Conservation (phyloP, 306 rosid species). For the Cucumis sativus region Cucumber_9930_V3 NC_026659.2:26629001-26629500, state of each 20-base stretch:
- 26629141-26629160: slow-evolving; percentile 17
- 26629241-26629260: slow-evolving; percentile 8
- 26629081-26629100: slow-evolving; percentile 17
- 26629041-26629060: slow-evolving; percentile 31
- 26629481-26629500: slow-evolving; percentile 34
- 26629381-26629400: slow-evolving; percentile 38
- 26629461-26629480: slow-evolving; percentile 48
- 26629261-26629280: slow-evolving; percentile 4
- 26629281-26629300: slow-evolving; percentile 2
- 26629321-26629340: not conserved
- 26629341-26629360: slow-evolving; percentile 3
- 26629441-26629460: slow-evolving; percentile 45
- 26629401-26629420: slow-evolving; percentile 37
- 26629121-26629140: slow-evolving; percentile 34
- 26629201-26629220: not conserved
- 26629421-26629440: slow-evolving; percentile 33
- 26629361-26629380: slow-evolving; percentile 3
- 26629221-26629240: not conserved
- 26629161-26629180: not conserved
- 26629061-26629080: slow-evolving; percentile 24
- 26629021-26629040: slow-evolving; percentile 42
- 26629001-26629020: slow-evolving; percentile 23
- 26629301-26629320: not conserved
- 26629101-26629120: slow-evolving; percentile 45
- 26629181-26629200: slow-evolving; percentile 5